Percentiles rank a stretch among this genome's conserved stretches.
Conservation (phyloP, 2,329 filamentous ascomycete genomes). For the Pseudocercospora pini-densiflorae region DNA sequence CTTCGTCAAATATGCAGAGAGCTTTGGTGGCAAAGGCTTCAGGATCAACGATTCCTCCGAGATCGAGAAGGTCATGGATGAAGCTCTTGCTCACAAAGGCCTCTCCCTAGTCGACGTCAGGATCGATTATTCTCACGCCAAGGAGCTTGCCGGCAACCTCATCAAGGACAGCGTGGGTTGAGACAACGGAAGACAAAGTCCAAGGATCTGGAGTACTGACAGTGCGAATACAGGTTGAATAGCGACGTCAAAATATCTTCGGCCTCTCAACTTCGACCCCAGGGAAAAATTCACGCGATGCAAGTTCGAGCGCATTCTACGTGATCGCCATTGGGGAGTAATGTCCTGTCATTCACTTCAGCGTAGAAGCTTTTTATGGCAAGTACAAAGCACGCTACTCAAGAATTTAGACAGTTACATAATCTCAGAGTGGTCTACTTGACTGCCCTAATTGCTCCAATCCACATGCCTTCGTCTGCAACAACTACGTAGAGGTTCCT, state of each 20-base stretch:
- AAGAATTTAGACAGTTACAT: not conserved
- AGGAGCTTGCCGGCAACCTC: conserved; percentile 48
- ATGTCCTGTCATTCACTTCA: not conserved
- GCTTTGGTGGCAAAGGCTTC: conserved; percentile 53
- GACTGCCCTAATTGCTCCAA: not conserved
- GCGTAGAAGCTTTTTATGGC: not conserved
- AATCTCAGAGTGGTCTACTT: not conserved
- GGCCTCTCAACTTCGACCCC: not conserved
- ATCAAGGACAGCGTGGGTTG: conserved; percentile 43
- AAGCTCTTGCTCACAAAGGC: conserved; percentile 49
- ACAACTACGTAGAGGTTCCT: not conserved
- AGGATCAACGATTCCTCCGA: conserved; percentile 46
- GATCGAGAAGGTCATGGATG: conserved; percentile 49
- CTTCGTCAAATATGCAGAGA: conserved; percentile 54
- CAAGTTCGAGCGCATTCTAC: not conserved
- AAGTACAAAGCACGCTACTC: not conserved
- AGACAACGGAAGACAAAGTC: not conserved
- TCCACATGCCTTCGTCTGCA: not conserved
- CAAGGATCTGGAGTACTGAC: not conserved
- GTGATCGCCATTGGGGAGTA: not conserved
- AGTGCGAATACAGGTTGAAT: conserved; percentile 3
- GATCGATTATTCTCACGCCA: conserved; percentile 52
- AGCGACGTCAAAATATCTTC: not conserved
- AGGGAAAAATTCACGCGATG: not conserved
- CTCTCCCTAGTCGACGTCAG: conserved; percentile 53